Evolutionary conservation across 2,329 filamentous ascomycete genomes (phyloP), one percentile per base, ranked within the genome.

Genomic region (Ophiocordyceps robertsii): DNA sequence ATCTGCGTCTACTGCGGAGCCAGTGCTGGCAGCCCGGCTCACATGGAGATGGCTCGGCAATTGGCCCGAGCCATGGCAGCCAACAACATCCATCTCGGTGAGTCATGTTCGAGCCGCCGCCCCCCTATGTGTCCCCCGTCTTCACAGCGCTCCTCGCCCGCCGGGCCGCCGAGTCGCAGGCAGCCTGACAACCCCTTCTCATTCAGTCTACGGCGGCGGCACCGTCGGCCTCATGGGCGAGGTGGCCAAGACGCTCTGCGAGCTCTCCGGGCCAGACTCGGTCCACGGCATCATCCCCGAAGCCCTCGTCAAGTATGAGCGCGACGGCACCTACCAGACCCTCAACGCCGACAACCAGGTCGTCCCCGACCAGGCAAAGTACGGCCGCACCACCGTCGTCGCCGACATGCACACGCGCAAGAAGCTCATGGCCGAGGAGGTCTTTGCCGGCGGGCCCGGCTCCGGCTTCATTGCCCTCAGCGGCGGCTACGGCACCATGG

Each of bases 381-480:
- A 86, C 59, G 92, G 92, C 10, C 69, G 73, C 37, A 95, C 88
- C 12, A 95, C 88, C 0, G 78, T 95, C 9, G 92, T 96, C 27
- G 73, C 79, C 52, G 88, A 95, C 59, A 98, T 98, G 92, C 92
- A 98, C 65, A 89, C 86, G 36, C 79, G 92, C 49, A 98, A 98
- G 70, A 78, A 84, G 52, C 72, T 92, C 67, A 96, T 98, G 92
- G 90, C 89, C 7, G 71, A 79, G 53, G 84, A 90, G 60, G 88
- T 96, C 14, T 74, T 93, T 21, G 73, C 77, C 17, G 87, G 87
- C 24, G 89, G 84, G 0, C 78, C 81, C 0, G 90, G 90, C 1
- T 82, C 79, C 44, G 90, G 90, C 12, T 98, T 98, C 65, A 78
- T 98, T 35, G 88, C 88, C 27, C 67, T 98, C 45, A 78, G 76